Conservation (phyloP, 371 early-diverging fungal genomes). For the Mortierella polycephala region DNA sequence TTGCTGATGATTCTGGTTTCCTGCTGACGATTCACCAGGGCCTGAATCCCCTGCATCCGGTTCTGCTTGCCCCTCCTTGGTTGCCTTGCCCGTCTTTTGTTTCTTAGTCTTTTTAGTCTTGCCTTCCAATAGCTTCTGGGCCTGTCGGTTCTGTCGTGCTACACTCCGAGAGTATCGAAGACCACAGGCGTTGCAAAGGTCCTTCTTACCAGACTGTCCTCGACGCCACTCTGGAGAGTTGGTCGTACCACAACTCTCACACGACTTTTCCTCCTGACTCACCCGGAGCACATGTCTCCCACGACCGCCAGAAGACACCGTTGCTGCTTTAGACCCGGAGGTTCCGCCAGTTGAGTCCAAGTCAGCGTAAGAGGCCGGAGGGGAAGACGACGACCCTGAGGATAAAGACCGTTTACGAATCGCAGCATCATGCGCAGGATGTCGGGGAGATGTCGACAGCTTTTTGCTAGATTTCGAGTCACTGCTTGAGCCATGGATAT, state of each 20-base stretch:
- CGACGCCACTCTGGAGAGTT: slow-evolving; percentile 84
- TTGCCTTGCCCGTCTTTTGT: slow-evolving; percentile 22
- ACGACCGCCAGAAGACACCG: slow-evolving; percentile 6
- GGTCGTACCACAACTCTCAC: slow-evolving; percentile 75
- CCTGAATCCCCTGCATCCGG: background rate
- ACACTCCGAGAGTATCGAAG: slow-evolving; percentile 77
- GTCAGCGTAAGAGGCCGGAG: slow-evolving; percentile 22
- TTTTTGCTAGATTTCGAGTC: slow-evolving; percentile 12
- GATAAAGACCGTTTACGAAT: slow-evolving; percentile 37
- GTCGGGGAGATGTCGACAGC: slow-evolving; percentile 26
- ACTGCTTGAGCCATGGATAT: slow-evolving; percentile 4
- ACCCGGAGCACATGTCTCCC: slow-evolving; percentile 38
- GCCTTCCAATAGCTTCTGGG: slow-evolving; percentile 45
- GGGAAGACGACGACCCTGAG: slow-evolving; percentile 28
- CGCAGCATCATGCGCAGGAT: slow-evolving; percentile 50
- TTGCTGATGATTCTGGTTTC: slow-evolving; percentile 19
- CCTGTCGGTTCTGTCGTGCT: slow-evolving; percentile 64
- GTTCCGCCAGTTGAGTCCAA: slow-evolving; percentile 8
- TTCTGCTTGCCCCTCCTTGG: slow-evolving; percentile 21
- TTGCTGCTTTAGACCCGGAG: background rate
- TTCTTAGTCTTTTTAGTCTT: slow-evolving; percentile 26
- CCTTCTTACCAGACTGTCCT: slow-evolving; percentile 84
- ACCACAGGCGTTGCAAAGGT: slow-evolving; percentile 84
- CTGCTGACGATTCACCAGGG: slow-evolving; percentile 11
- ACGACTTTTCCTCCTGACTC: slow-evolving; percentile 58